Conservation (phyloP, 208 protist species). For the Trichomonas gallinae region DNA sequence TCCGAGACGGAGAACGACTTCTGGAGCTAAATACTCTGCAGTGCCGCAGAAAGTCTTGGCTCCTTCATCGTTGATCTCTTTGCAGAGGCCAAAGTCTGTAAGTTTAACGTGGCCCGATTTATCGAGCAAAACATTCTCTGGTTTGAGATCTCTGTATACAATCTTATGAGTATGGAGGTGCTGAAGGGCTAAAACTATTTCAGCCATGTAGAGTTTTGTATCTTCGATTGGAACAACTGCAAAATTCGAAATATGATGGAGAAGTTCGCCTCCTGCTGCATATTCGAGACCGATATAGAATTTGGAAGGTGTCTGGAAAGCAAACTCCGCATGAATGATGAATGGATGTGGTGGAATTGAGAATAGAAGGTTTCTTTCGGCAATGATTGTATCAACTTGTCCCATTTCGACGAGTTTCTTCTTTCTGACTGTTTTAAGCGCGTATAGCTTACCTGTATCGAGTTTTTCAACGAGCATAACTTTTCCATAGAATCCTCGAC, state of each 20-base stretch:
- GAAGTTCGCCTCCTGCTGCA: neutral
- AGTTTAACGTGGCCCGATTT: neutral
- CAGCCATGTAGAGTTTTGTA: neutral
- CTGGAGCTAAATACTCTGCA: neutral
- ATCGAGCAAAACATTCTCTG: neutral
- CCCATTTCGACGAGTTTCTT: neutral
- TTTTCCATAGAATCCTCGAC: constrained; percentile 10
- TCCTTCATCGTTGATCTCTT: neutral
- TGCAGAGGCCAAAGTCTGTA: neutral
- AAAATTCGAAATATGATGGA: neutral
- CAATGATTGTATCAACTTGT: neutral
- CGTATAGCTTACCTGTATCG: neutral
- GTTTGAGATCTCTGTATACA: neutral
- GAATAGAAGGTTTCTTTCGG: neutral
- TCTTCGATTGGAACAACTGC: neutral
- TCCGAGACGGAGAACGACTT: neutral
- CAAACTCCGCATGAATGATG: neutral
- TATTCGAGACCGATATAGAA: constrained; percentile 6
- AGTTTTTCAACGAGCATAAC: constrained; percentile 18
- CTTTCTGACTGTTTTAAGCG: neutral
- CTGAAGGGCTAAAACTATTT: neutral
- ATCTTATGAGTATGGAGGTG: neutral
- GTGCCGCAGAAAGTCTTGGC: neutral
- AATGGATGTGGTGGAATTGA: neutral
- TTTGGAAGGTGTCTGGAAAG: neutral